These are phyloP conservation scores for Agaricus sinodeliciosus DNA, from an alignment of 768 basidiomycete species.

Conservation along the genomic window DNA sequence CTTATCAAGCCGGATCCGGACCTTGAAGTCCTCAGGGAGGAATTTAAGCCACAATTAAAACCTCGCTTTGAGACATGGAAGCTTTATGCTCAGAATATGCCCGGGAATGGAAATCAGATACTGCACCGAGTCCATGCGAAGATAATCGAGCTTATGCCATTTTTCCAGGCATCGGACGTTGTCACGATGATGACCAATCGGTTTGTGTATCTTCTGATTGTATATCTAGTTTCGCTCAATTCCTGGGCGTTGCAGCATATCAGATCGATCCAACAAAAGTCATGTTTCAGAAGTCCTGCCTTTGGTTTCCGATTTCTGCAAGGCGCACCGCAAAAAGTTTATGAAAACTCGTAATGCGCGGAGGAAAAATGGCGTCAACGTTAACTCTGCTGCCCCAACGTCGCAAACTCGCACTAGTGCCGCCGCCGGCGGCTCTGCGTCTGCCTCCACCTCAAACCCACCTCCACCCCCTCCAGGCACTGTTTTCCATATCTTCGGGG, in stretches of 20 bases:
- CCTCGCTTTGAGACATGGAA: constrained; percentile 55
- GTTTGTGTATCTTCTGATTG: constrained; percentile 25
- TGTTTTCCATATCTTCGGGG: neutral
- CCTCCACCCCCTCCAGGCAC: neutral
- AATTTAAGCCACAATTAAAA: constrained; percentile 52
- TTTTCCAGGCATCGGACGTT: constrained; percentile 41
- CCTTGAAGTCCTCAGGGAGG: constrained; percentile 52
- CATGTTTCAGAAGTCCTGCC: constrained; percentile 48
- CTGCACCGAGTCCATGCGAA: constrained; percentile 37
- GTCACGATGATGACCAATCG: constrained; percentile 49
- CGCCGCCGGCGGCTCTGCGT: neutral
- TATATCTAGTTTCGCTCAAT: neutral
- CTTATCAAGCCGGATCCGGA: constrained; percentile 47
- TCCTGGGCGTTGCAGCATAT: constrained; percentile 29
- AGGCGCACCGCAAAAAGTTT: constrained; percentile 38
- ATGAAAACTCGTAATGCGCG: constrained; percentile 14
- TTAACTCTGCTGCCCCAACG: neutral
- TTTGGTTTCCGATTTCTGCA: constrained; percentile 40
- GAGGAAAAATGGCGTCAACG: constrained; percentile 12
- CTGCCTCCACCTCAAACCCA: neutral
- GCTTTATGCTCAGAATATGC: constrained; percentile 26
- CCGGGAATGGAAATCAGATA: constrained; percentile 29
- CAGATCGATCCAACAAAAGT: constrained; percentile 47
- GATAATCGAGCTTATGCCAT: constrained; percentile 50
- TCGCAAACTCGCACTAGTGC: neutral